Percentiles rank a stretch among this genome's conserved stretches.
These are phyloP conservation scores for Hylodesmum podocarpum DNA, from an alignment of 306 rosid genomes.

Conservation along the genomic window DNA sequence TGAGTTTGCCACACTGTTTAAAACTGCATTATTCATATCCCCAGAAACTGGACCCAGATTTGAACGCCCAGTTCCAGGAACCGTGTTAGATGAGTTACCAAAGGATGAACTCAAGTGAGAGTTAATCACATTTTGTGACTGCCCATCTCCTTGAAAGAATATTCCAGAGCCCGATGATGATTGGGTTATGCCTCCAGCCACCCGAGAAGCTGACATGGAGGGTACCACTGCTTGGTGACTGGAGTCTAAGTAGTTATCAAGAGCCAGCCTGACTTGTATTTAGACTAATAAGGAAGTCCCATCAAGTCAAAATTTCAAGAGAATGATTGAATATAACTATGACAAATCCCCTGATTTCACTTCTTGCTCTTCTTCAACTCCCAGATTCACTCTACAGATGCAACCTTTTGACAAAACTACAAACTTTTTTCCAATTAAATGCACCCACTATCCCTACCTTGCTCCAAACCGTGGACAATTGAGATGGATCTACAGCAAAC, in stretches of 20 bases:
- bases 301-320: too few species aligned
- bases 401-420: too few species aligned
- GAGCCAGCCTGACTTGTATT: constrained; percentile 58
- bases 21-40: constrained; percentile 78
- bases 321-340: too few species aligned
- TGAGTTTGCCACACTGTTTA: constrained; percentile 84
- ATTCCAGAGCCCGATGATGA: constrained; percentile 94
- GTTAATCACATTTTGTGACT: constrained; percentile 68
- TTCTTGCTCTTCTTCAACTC: too few species aligned
- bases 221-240: constrained; percentile 72
- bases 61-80: constrained; percentile 78
- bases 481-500: too few species aligned
- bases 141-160: constrained; percentile 98
- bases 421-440: too few species aligned
- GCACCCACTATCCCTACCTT: too few species aligned
- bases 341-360: too few species aligned
- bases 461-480: too few species aligned
- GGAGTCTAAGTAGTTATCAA: constrained; percentile 76
- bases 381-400: too few species aligned
- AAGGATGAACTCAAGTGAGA: constrained; percentile 88
- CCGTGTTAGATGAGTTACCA: constrained; percentile 73
- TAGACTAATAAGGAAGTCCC: too few species aligned
- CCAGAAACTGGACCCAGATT: constrained; percentile 85
- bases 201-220: constrained; percentile 90
- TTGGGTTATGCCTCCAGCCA: constrained; percentile 90